These are phyloP conservation scores for Emmonsiellopsis sp. DNA, from an alignment of 2,329 filamentous ascomycete species.

Conservation along the genomic window DNA sequence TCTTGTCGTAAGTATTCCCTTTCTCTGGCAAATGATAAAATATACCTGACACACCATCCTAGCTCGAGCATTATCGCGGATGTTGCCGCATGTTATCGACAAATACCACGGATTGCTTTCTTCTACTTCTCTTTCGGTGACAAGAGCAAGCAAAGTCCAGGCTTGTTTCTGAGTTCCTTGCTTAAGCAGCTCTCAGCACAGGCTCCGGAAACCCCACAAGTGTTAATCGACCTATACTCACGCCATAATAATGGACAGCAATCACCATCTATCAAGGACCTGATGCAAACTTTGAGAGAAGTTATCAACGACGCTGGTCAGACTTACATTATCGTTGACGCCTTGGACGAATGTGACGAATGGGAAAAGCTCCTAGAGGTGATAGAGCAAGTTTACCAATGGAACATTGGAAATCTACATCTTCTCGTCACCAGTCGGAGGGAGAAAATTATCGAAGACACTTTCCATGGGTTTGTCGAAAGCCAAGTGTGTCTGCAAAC, in stretches of 20 bases:
- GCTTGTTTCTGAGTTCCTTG: slow-evolving; percentile 29
- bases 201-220: not conserved
- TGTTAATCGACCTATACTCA: not conserved
- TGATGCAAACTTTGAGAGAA: slow-evolving; percentile 15
- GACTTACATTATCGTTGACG: slow-evolving; percentile 11
- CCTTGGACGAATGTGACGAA: slow-evolving; percentile 12
- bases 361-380: slow-evolving; percentile 5
- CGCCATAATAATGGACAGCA: slow-evolving; percentile 10
- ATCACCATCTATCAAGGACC: slow-evolving; percentile 16
- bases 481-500: slow-evolving; percentile 7
- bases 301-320: slow-evolving; percentile 18
- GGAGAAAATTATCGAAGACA: slow-evolving; percentile 11
- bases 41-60: not conserved
- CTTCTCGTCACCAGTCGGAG: slow-evolving; percentile 10
- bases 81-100: slow-evolving; percentile 5
- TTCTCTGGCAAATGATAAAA: too few species aligned
- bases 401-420: slow-evolving; percentile 3
- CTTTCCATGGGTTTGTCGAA: not conserved
- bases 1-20: slow-evolving; percentile 19
- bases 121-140: slow-evolving; percentile 35
- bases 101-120: slow-evolving; percentile 11
- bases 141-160: slow-evolving; percentile 23
- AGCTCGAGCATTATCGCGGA: slow-evolving; percentile 25
- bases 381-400: slow-evolving; percentile 1
- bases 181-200: slow-evolving; percentile 26